Conservation (phyloP, 2,329 filamentous ascomycete species). For the Acephala macrosclerotiorum region DNA sequence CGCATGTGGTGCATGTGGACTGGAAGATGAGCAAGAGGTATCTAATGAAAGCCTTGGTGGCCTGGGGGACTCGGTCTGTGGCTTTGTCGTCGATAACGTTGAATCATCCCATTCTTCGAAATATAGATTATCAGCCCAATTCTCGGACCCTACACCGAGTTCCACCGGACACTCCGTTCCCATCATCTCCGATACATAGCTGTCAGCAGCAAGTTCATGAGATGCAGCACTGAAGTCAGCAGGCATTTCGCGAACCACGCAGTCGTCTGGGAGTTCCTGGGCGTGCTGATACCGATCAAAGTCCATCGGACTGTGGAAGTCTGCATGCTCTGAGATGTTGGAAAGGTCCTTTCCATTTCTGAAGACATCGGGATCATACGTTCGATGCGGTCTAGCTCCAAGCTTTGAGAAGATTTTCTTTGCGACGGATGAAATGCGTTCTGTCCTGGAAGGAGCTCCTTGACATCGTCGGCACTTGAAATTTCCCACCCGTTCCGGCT, state of each 20-base stretch:
- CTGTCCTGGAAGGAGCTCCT: conserved; percentile 34
- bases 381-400: conserved; percentile 33
- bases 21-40: conserved; percentile 23
- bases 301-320: conserved; percentile 13
- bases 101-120: conserved; percentile 30
- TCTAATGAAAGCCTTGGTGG: conserved; percentile 19
- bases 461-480: conserved; percentile 39
- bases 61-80: conserved; percentile 25
- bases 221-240: conserved; percentile 30
- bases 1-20: background rate
- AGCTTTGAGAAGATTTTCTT: conserved; percentile 41
- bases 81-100: conserved; percentile 11
- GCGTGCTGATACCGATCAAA: conserved; percentile 19
- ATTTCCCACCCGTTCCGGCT: conserved; percentile 37
- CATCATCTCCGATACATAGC: conserved; percentile 37
- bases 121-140: conserved; percentile 33
- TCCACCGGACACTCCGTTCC: conserved; percentile 34
- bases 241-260: conserved; percentile 23
- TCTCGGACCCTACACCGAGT: conserved; percentile 28
- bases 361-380: conserved; percentile 16
- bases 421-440: conserved; percentile 37
- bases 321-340: conserved; percentile 6
- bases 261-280: conserved; percentile 27
- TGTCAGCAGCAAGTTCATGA: conserved; percentile 35
- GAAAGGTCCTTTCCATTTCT: conserved; percentile 16